Evolutionary conservation across 768 basidiomycete species (phyloP).

Genomic region (Tulasnella sp.): DNA sequence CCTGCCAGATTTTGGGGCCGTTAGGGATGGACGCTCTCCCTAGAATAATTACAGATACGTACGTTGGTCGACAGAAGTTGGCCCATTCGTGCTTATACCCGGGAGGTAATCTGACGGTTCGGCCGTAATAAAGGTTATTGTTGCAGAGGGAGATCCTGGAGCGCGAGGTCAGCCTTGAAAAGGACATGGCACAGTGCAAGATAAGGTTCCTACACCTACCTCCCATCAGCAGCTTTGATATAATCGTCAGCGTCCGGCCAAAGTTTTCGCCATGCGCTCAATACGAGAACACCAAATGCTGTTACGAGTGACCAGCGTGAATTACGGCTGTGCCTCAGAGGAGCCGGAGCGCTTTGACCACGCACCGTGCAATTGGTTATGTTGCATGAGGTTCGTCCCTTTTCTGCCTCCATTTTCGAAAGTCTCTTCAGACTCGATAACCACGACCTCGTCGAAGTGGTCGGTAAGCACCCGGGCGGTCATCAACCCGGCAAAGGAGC

Average conservation of each 20-base stretch:
- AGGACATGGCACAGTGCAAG: no score
- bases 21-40: neutral
- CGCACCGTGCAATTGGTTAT: neutral
- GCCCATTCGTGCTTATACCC: neutral
- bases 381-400: neutral
- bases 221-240: neutral
- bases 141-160: neutral
- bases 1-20: neutral
- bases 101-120: neutral
- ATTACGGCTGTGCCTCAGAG: no score
- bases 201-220: neutral
- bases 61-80: conserved; percentile 4
- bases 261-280: neutral
- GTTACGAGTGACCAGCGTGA: neutral
- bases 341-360: neutral
- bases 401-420: neutral
- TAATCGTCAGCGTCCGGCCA: neutral
- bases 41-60: neutral
- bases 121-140: neutral
- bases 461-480: neutral
- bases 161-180: neutral
- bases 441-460: neutral
- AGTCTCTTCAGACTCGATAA: neutral
- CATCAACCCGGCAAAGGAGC: neutral
- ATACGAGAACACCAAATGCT: neutral